These are phyloP conservation scores for Penicillium occitanis DNA, from an alignment of 2,329 filamentous ascomycete genomes.

Conservation along the genomic window DNA sequence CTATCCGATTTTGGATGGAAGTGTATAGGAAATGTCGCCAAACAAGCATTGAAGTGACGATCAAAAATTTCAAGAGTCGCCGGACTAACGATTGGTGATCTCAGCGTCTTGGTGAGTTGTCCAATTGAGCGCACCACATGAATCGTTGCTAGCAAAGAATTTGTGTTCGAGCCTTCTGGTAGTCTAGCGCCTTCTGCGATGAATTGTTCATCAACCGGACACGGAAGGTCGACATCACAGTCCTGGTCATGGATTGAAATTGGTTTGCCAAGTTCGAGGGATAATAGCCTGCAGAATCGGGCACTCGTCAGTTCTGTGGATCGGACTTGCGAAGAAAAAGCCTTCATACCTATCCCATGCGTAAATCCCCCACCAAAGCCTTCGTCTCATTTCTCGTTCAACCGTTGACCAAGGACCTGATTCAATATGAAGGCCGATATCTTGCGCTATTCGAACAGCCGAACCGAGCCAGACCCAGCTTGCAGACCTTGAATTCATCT, in stretches of 20 bases:
- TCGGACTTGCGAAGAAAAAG: not conserved
- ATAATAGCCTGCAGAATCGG: slow-evolving; percentile 58
- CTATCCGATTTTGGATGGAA: slow-evolving; percentile 68
- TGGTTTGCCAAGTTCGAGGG: slow-evolving; percentile 77
- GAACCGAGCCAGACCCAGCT: slow-evolving; percentile 84
- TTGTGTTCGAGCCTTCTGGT: slow-evolving; percentile 55
- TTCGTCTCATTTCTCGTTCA: slow-evolving; percentile 80
- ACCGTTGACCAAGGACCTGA: slow-evolving; percentile 70
- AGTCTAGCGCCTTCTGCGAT: slow-evolving; percentile 52
- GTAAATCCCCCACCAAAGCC: slow-evolving; percentile 94
- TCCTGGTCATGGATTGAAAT: slow-evolving; percentile 83
- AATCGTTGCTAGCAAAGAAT: slow-evolving; percentile 74
- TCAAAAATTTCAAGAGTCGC: slow-evolving; percentile 76
- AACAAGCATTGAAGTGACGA: slow-evolving; percentile 72
- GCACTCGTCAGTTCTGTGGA: not conserved
- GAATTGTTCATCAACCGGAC: slow-evolving; percentile 72
- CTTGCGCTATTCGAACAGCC: slow-evolving; percentile 77
- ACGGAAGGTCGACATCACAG: slow-evolving; percentile 79
- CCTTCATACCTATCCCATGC: slow-evolving; percentile 71
- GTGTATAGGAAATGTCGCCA: slow-evolving; percentile 71
- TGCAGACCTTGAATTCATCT: slow-evolving; percentile 81
- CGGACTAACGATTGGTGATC: slow-evolving; percentile 64
- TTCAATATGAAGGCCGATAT: slow-evolving; percentile 77
- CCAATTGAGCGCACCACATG: slow-evolving; percentile 78
- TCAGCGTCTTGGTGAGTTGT: slow-evolving; percentile 68